A percentile compares a stretch with the other conserved stretches of the same genome.
Evolutionary conservation across 106 monocot genomes (phyloP).

Genomic region (Dendrobium chrysotoxum): DNA sequence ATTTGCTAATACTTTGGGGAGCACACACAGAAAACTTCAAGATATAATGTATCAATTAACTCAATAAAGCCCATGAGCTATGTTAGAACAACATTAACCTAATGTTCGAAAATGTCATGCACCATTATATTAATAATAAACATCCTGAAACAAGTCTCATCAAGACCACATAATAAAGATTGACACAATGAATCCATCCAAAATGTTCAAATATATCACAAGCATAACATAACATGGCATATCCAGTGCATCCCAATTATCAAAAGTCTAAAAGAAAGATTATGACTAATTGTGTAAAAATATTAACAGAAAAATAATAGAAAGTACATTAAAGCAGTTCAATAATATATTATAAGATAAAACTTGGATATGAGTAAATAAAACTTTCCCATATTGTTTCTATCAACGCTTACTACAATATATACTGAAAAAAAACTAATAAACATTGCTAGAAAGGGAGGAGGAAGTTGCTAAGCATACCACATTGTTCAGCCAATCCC

Average conservation of each 20-base stretch:
- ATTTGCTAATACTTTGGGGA: not conserved
- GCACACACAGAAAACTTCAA: not conserved
- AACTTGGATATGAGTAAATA: not conserved
- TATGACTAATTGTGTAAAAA: not conserved
- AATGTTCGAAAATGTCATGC: not conserved
- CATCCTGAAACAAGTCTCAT: not conserved
- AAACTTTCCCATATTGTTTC: not conserved
- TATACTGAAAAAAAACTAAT: not conserved
- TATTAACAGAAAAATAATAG: not conserved
- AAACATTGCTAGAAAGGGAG: not conserved
- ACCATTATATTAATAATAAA: not conserved
- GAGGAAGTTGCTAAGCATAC: constrained; percentile 28
- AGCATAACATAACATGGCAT: not conserved
- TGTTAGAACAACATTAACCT: not conserved
- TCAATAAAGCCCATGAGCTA: not conserved
- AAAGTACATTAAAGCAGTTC: not conserved
- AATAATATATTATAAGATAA: not conserved
- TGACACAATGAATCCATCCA: not conserved
- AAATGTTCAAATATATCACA: not conserved
- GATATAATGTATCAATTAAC: not conserved
- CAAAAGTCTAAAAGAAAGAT: not conserved
- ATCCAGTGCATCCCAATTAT: not conserved
- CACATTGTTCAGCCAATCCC: constrained; percentile 95
- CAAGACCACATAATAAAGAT: not conserved
- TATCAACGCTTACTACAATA: not conserved